Evolutionary conservation across 2,329 filamentous ascomycete species (phyloP).

Genomic region (Penicillium palitans): DNA sequence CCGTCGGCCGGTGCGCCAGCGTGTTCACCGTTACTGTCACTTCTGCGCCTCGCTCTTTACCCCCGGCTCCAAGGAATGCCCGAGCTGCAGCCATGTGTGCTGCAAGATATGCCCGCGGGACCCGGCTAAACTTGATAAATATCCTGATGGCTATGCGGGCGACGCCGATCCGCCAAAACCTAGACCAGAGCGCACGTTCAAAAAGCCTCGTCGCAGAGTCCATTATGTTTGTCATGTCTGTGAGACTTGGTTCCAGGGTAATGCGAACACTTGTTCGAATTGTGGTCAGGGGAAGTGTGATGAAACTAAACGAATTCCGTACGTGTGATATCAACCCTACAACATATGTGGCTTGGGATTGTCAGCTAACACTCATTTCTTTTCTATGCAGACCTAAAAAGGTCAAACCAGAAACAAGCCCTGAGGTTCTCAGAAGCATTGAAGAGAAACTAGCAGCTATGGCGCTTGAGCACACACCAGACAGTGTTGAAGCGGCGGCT

Average conservation of each 20-base stretch:
- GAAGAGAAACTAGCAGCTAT: slow-evolving; percentile 41
- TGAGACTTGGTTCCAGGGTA: slow-evolving; percentile 33
- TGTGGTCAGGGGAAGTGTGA: slow-evolving; percentile 46
- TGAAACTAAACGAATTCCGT: slow-evolving; percentile 46
- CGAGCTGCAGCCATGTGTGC: slow-evolving; percentile 67
- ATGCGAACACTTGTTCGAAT: slow-evolving; percentile 36
- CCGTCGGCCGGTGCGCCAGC: slow-evolving; percentile 69
- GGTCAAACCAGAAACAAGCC: slow-evolving; percentile 41
- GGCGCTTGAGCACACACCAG: neutral
- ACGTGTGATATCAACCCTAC: slow-evolving; percentile 23
- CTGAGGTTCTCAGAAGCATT: slow-evolving; percentile 40
- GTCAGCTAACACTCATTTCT: slow-evolving; percentile 13
- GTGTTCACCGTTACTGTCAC: slow-evolving; percentile 75
- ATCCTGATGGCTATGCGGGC: slow-evolving; percentile 48
- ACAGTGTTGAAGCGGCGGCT: neutral
- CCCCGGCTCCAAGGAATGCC: slow-evolving; percentile 62
- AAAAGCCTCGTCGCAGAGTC: slow-evolving; percentile 39
- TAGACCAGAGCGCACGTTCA: slow-evolving; percentile 38
- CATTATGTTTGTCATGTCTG: slow-evolving; percentile 47
- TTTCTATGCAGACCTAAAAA: slow-evolving; percentile 39
- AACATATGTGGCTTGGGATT: too few species aligned
- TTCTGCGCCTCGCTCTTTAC: slow-evolving; percentile 66
- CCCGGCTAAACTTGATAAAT: slow-evolving; percentile 55
- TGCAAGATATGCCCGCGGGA: slow-evolving; percentile 80
- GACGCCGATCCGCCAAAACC: slow-evolving; percentile 43